Base-by-base conservation (phyloP, 2,329 filamentous ascomycete genomes). In the Ophiostoma ulmi region DNA sequence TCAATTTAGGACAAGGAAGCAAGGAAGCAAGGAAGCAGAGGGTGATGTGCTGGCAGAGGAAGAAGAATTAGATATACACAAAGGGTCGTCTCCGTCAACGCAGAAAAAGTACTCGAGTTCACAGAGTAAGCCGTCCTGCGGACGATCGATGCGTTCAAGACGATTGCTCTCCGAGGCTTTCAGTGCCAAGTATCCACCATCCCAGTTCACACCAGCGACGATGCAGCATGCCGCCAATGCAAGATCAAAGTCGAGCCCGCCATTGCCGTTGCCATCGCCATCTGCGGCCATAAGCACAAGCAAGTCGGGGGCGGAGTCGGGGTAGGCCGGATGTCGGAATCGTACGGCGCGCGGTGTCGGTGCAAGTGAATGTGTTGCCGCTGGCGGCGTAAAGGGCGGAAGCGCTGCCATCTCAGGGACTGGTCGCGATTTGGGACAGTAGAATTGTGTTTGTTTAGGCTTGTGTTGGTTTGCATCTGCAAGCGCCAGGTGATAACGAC, bases 311-410 rank as follows among this genome's bases (percentile, higher is more conserved):
- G 69, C 66, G 8, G 69, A 65, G 55, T 70, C 65, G 69, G 69
- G 64, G 64, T 70, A 70, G 52, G 69, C 69, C 35, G 69, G 69
- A 48, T 70, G 69, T 64, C 69, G 69, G 68, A 70, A 48, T 64
- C 52, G 69, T 38, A 70, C 69, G 39, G 52, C 20, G 55, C 66
- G 69, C 39, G 69, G 69, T 20, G 55, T 64, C 55, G 69, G 69
- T 3, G 63, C 69, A 3, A n/a, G 69, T 44, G 64, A 35, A 63
- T 67, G 26, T 48, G 69, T 14, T 20, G 44, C 44, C 44, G 20
- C 44, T 20, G 44, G 44, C 44, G 44, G 44, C 17, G 44, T 52
- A 17, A 20, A 52, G 17, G 44, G 2, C 44, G 44, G 44, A 52
- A 52, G 44, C 17, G 17, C 44, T 20, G 44, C 44, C 44, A 52